Percentiles rank a stretch among this genome's conserved stretches.
Evolutionary conservation across 2,329 filamentous ascomycete species (phyloP).

Genomic region (Arthroderma sp.): DNA sequence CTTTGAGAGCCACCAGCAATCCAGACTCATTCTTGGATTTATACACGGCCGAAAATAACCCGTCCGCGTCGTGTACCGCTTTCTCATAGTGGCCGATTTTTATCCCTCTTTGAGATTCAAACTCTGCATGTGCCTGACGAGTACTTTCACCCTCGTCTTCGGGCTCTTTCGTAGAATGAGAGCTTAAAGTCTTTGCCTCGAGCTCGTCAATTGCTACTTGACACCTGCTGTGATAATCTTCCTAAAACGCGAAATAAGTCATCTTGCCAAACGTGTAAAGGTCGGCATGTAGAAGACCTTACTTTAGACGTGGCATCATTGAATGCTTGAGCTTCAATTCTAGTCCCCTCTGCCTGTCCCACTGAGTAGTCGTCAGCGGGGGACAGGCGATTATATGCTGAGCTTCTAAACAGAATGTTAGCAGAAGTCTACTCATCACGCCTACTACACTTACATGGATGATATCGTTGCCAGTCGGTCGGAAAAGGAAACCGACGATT

Average conservation of each 20-base stretch:
- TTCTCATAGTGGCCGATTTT: conserved; percentile 43
- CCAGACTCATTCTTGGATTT: conserved; percentile 40
- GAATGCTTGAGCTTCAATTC: conserved; percentile 43
- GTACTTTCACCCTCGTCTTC: no score
- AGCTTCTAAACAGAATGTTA: conserved; percentile 9
- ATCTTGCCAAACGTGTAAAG: no score
- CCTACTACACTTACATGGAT: conserved; percentile 39
- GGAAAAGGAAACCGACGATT: conserved; percentile 40
- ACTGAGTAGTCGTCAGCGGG: conserved; percentile 34
- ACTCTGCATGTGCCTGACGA: conserved; percentile 8
- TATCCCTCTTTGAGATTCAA: conserved; percentile 21
- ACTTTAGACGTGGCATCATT: conserved; percentile 26
- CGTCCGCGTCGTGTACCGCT: conserved; percentile 46
- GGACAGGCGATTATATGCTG: conserved; percentile 35
- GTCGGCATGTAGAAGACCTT: conserved; percentile 4
- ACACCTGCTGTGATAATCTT: conserved; percentile 39
- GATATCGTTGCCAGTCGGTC: conserved; percentile 52
- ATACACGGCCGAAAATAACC: conserved; percentile 75
- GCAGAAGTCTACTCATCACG: conserved; percentile 3
- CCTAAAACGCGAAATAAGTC: conserved; percentile 28
- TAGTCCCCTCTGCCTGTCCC: conserved; percentile 47
- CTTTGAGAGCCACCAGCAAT: conserved; percentile 59
- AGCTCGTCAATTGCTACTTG: conserved; percentile 25
- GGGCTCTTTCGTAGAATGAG: no score
- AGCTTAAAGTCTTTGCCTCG: conserved; percentile 7